phyloP scores from a whole-genome alignment of 108 stramenopile genomes.

The Skeletonema potamos region DNA sequence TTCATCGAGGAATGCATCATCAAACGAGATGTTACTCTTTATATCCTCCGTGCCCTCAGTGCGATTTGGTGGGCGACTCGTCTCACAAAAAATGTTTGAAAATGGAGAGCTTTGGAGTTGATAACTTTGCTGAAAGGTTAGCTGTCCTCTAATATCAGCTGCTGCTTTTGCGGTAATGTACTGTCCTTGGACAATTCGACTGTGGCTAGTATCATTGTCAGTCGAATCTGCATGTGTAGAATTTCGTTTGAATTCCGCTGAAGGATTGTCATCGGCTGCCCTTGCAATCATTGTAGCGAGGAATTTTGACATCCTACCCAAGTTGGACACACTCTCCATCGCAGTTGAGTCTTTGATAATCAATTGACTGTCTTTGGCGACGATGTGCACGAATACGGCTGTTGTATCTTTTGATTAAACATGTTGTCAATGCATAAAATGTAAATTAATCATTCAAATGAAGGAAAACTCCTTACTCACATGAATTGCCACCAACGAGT shows the following conservation, averaged over 20 bases:
- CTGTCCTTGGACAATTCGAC: slow-evolving; percentile 12
- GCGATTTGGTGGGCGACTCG: neutral
- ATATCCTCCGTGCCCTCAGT: neutral
- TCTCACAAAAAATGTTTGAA: slow-evolving; percentile 19
- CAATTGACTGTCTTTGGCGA: slow-evolving; percentile 1
- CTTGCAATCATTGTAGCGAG: slow-evolving; percentile 3
- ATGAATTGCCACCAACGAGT: neutral
- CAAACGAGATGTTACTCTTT: slow-evolving; percentile 20
- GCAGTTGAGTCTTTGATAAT: slow-evolving; percentile 6
- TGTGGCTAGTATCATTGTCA: neutral
- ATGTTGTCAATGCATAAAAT: neutral
- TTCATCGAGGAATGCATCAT: slow-evolving; percentile 39
- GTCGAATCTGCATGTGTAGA: neutral
- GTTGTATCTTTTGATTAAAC: neutral
- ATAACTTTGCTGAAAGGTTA: neutral
- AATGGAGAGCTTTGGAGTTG: slow-evolving; percentile 28
- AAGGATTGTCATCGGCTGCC: neutral
- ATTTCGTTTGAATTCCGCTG: neutral
- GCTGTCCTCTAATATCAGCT: neutral
- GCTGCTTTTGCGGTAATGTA: neutral
- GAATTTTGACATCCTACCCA: slow-evolving; percentile 1
- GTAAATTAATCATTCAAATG: neutral
- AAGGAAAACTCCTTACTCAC: neutral
- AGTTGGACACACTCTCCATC: slow-evolving; percentile 12
- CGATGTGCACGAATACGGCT: slow-evolving; percentile 9